Evolutionary conservation across 129 eudicot genomes (phyloP), one percentile per base, ranked within the genome.

Genomic region (Helichrysum umbraculigerum): DNA sequence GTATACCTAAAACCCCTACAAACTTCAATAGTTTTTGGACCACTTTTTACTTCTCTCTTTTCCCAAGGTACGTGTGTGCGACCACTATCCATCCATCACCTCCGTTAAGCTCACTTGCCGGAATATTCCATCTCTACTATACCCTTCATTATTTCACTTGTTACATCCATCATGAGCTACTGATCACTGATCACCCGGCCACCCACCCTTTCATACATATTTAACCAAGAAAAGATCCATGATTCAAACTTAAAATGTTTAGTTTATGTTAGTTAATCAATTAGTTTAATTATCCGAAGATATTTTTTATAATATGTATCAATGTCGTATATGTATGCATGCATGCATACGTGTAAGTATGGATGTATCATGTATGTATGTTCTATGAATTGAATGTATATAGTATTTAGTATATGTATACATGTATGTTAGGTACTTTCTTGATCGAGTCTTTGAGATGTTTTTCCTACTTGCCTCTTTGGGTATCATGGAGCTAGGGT

Each of bases 1-100:
- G 83, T 80, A 67, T 33, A 33, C 79, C 79, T 66, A 41, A 44
- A 50, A 67, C 83, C 83, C 79, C 83, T 80, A 80, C 83, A 80
- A 16, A 19, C 64, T 70, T 56, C 51, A 66, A 20, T 80, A 66
- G 83, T 57, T 56, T 66, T 20, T 67, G 83, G 83, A 65, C 83
- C 83, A 80, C 76, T 29, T 65, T 25, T 47, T 37, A 73, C 83
- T 80, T 67, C 58, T 57, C 83, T 20, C 83, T 20, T 75, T 66
- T 74, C 75, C 83, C 83, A 56, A 80, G 71, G 71, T 47, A 47
- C 14, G n/a, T 3, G 56, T 25, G 34, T 2, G 3, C 70, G 70
- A 74, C 71, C 79, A 73, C 75, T 79, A 61, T 67, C 60, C n/a
- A 61, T 67, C 60, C n/a, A 67, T 73, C 83, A 80, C 83, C 75